Evolutionary conservation across 371 early-diverging fungal species (phyloP), one percentile per base, ranked within the genome.

Genomic region (Mortierella sp.): DNA sequence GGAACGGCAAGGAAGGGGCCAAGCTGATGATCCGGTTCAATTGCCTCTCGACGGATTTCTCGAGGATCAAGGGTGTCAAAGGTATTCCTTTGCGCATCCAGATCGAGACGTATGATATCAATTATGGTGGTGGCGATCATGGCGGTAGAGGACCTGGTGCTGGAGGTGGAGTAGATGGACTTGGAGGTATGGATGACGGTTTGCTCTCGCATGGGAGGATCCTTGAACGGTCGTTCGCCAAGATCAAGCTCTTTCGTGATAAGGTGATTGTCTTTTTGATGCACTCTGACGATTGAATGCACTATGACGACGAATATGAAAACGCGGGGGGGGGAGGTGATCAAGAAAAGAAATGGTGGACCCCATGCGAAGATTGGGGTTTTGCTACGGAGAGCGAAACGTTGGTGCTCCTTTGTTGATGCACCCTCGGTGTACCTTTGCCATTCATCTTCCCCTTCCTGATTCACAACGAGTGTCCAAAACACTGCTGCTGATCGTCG

Each of bases 11-110:
- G 32, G 88, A 91, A 49, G 94, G 95, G n/a, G 94, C 95, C 58
- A 95, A 93, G 72, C 85, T 96, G 38, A 90, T 90, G 84, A 77
- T 96, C n/a, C 92, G 92, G 54, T 95, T 96, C 82, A 93, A 95
- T 83, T 95, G 95, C 77, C 84, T 96, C 5, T 96, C 96, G 0
- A 96, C 96, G 3, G 96, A 96, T 72, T 96, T 96, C 78, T 94
- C 95, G 27, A 88, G 95, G 24, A 94, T 95, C 86, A 96, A 96
- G 82, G 96, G 96, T 18, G 95, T 96, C 77, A 96, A 96, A 81
- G 96, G 96, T 0, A 95, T 96, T 51, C 95, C 96, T 16, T 88
- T 96, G 75, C 91, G 96, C 6, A 88, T 93, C 38, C 91, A 92
- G 72, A 88, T 93, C 65, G 91, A 93, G 75, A 93, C 90, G 12